Base-by-base conservation (phyloP, 164 flowering plant genomes). In the Berberis vulgaris region DNA sequence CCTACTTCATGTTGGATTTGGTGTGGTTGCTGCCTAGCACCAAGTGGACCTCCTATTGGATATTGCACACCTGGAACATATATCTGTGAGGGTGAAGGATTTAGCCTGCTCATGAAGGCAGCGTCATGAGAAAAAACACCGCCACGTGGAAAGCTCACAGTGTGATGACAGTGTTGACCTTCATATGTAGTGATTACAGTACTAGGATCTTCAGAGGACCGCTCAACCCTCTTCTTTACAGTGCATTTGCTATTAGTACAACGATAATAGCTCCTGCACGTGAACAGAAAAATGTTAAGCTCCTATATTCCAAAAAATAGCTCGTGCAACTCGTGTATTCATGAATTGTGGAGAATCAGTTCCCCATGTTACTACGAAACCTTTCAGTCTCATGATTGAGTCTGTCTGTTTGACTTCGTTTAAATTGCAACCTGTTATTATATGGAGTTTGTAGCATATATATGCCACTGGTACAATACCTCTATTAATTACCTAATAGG, bases 191-290 rank as follows among this genome's bases (percentile, higher is more conserved):
- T 91, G 57, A 91, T 91, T 49, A 91, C 97, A 47, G 77, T 72
- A 2, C 82, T 68, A 4, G 91, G 86, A 76, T 91, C 97, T 59
- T 84, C 83, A 1, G 77, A 77, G 1, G 88, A 85, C 3, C 97
- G 76, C 63, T 91, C 97, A 0, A 91, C 96, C 71, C 97, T 80
- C 74, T 91, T 91, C 77, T 88, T 91, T 68, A 91, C 97, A 0
- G 85, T 79, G 86, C 97, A 91, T 82, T 83, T 86, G 77, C 79
- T 80, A 72, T 87, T 91, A 11, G 97, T 91, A 72, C 97, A 91
- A 0, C 96, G 81, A 58, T 91, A 91, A 65, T 91, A 91, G 71
- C 97, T 88, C 86, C 97, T 91, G 78, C 43, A 43, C 38, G 4
- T 2, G 0, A 26, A 26, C 52, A 45, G 1, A 26, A 1, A 8